phyloP scores from a whole-genome alignment of 2,329 filamentous ascomycete genomes.

The Pleoardoris graminearum region DNA sequence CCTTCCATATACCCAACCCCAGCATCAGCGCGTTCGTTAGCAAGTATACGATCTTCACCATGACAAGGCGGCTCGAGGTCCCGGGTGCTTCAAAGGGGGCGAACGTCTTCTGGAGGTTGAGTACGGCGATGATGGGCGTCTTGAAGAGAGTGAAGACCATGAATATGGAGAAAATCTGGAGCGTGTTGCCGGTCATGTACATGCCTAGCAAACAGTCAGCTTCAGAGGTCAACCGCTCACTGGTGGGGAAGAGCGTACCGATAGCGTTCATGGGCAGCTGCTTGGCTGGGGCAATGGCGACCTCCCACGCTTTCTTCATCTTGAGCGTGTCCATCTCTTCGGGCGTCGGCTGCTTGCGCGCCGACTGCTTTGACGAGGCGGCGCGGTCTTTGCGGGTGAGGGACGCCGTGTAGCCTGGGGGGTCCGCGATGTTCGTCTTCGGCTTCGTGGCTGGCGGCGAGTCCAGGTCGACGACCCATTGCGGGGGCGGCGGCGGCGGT shows the following conservation, averaged over 20 bases:
- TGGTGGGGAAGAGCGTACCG: conserved; percentile 54
- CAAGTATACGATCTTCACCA: conserved; percentile 86
- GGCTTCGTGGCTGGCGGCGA: conserved; percentile 67
- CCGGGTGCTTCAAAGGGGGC: conserved; percentile 84
- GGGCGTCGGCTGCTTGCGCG: conserved; percentile 69
- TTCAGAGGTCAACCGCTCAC: too few relatives aligned
- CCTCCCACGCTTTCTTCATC: conserved; percentile 98
- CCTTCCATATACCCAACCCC: conserved; percentile 89
- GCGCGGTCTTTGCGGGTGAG: conserved; percentile 47
- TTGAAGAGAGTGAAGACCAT: conserved; percentile 99
- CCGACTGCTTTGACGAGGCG: conserved; percentile 39
- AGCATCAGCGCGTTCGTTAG: conserved; percentile 83
- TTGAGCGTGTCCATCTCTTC: conserved; percentile 95
- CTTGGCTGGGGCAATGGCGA: conserved; percentile 91
- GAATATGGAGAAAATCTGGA: conserved; percentile 99
- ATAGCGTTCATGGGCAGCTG: conserved; percentile 96
- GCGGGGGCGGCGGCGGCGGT: conserved; percentile 58
- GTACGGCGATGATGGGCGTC: conserved; percentile 82
- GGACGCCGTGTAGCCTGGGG: conserved; percentile 74
- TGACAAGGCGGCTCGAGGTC: conserved; percentile 72
- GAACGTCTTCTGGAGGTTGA: conserved; percentile 85
- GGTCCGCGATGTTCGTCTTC: conserved; percentile 76
- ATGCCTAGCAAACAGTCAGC: conserved; percentile 58
- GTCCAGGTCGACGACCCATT: conserved; percentile 83
- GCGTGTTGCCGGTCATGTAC: conserved; percentile 99